A percentile compares a stretch with the other conserved stretches of the same genome.
Conservation (phyloP, 176 grass and related monocot species). For the Thalia dealbata region DNA sequence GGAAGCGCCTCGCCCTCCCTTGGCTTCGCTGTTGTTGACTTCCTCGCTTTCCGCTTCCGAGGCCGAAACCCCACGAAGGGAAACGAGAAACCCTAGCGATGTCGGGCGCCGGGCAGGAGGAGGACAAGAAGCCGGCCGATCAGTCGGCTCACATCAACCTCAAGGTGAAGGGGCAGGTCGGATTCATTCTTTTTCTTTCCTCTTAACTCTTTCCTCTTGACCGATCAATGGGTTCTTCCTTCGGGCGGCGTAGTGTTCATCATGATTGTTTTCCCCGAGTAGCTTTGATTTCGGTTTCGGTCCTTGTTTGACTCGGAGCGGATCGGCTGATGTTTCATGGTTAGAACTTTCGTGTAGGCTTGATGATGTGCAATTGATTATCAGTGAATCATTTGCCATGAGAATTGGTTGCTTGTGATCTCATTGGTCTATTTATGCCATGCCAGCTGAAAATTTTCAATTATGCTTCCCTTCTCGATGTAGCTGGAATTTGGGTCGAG, state of each 20-base stretch:
- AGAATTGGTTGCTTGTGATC: background rate
- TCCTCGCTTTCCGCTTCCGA: background rate
- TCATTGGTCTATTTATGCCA: background rate
- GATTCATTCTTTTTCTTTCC: background rate
- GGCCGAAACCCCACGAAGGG: background rate
- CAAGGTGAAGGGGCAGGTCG: constrained; percentile 5
- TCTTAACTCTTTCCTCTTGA: background rate
- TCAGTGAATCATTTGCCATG: background rate
- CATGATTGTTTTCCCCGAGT: background rate
- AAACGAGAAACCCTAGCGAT: background rate
- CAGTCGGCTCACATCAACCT: constrained; percentile 4
- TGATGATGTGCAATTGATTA: background rate
- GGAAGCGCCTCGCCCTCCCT: background rate
- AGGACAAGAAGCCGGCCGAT: constrained; percentile 9
- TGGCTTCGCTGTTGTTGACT: background rate
- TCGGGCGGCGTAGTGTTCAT: background rate
- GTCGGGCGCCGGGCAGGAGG: background rate
- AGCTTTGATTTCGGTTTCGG: background rate
- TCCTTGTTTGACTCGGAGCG: background rate
- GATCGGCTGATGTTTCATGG: background rate
- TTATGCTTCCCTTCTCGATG: background rate
- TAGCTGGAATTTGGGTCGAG: background rate
- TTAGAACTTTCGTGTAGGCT: background rate
- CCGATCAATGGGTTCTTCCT: background rate
- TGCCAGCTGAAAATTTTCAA: background rate